Evolutionary conservation across 176 grass and related monocot genomes (phyloP), one percentile per base, ranked within the genome.

Genomic region (Leersia perrieri): DNA sequence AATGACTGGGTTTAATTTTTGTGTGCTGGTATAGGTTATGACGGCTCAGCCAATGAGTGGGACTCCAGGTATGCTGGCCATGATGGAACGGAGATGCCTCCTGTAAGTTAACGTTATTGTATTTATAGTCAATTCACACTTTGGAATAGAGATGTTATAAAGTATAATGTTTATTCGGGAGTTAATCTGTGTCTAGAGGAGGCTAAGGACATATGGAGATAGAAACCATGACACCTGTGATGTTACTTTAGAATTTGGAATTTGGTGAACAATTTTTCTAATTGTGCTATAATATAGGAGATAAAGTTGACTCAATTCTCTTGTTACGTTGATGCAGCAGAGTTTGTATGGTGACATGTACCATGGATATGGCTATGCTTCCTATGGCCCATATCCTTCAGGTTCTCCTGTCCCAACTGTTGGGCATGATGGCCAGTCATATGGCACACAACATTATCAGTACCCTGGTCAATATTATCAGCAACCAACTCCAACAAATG

Each of bases 361-460:
- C 65, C 94, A 90, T 85, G 92, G 95, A 65, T 94, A 98, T 91
- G 81, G 95, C 62, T 98, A 98, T 78, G 70, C 90, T 76, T 83
- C 92, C 39, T 98, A 91, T 5, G 84, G 85, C 33, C 84, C 95
- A 22, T 94, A 92, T 81, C 90, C 95, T 75, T 98, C 95, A 1
- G 90, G 90, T 84, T 94, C 95, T 47, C 90, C 95, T 65, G 89
- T 87, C 33, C 92, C 88, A 33, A 86, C 81, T 25, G 78, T 88
- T 61, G 95, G 92, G 51, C 91, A 92, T 83, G 92, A 94, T 9
- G 83, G 78, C 9, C 92, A 98, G 63, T 85, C 85, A 60, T 98
- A 98, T 63, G 86, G 80, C 0, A 79, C 92, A n/a, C 92, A 94
- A 26, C 90, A 92, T 77, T 94, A 98, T 79, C 95, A 94, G 77